These are phyloP conservation scores for Diutina sp. DNA, from an alignment of 1,139 yeast species.

Conservation along the genomic window DNA sequence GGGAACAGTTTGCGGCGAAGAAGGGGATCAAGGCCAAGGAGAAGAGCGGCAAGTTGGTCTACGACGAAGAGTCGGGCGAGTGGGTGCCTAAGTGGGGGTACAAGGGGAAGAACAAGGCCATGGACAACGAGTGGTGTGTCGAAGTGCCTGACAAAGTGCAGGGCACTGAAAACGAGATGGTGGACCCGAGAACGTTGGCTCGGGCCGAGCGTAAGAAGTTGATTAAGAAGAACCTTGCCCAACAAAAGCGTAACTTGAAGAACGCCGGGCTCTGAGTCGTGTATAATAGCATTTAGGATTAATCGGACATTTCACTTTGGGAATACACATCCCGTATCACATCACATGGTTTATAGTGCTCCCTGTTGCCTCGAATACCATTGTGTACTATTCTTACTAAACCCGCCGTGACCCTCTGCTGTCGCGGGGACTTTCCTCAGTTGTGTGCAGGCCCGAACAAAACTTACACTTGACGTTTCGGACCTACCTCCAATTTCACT, in stretches of 20 bases:
- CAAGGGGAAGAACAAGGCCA: slow-evolving; percentile 78
- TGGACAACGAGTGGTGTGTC: slow-evolving; percentile 91
- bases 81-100: slow-evolving; percentile 99
- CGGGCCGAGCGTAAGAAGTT: slow-evolving; percentile 79
- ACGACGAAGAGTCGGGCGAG: slow-evolving; percentile 78
- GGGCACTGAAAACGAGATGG: slow-evolving; percentile 55
- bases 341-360: background rate
- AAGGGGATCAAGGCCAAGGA: slow-evolving; percentile 91
- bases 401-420: background rate
- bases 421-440: background rate
- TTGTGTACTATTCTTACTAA: background rate
- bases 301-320: background rate
- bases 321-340: background rate
- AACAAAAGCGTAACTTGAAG: slow-evolving; percentile 69
- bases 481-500: background rate
- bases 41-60: slow-evolving; percentile 82
- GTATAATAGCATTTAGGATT: background rate
- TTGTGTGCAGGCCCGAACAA: background rate
- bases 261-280: background rate
- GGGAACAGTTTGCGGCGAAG: slow-evolving; percentile 94
- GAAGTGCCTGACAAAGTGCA: slow-evolving; percentile 74
- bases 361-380: background rate
- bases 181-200: slow-evolving; percentile 74
- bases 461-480: background rate
- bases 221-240: slow-evolving; percentile 75